A percentile compares a stretch with the other conserved stretches of the same genome.
phyloP scores from a whole-genome alignment of 305 asterid species.

The Euphrasia arctica region DNA sequence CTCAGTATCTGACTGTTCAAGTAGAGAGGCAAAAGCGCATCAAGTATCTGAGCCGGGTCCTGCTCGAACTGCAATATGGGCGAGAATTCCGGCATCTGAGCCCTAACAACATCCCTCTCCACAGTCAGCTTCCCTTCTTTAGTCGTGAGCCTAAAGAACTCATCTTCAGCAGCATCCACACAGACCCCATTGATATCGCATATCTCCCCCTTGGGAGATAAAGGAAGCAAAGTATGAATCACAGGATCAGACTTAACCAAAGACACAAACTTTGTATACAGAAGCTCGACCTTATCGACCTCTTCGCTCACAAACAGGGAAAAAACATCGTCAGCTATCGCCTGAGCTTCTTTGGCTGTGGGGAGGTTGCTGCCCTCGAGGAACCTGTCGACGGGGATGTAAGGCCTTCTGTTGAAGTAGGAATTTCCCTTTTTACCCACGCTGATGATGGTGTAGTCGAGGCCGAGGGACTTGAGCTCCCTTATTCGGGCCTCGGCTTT shows the following conservation, averaged over 20 bases:
- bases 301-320: constrained; percentile 80
- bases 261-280: constrained; percentile 84
- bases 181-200: constrained; percentile 80
- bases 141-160: constrained; percentile 82
- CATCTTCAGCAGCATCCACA: constrained; percentile 88
- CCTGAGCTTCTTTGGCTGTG: constrained; percentile 91
- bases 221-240: constrained; percentile 71
- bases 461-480: constrained; percentile 59
- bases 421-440: constrained; percentile 85
- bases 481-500: constrained; percentile 61
- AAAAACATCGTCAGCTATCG: constrained; percentile 82
- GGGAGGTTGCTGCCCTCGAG: constrained; percentile 66
- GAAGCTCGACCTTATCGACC: constrained; percentile 78
- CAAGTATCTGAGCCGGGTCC: constrained; percentile 93
- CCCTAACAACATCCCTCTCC: constrained; percentile 70
- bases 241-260: constrained; percentile 75
- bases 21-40: constrained; percentile 84
- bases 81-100: constrained; percentile 61
- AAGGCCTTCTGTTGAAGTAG: constrained; percentile 64
- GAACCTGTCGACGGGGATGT: constrained; percentile 67
- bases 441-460: constrained; percentile 63
- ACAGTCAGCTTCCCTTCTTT: constrained; percentile 77
- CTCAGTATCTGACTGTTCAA: constrained; percentile 91
- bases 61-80: constrained; percentile 93
- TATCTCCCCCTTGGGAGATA: constrained; percentile 77